Conservation (phyloP, 2,329 filamentous ascomycete species). For the Ceratocystis albifundus region DNA sequence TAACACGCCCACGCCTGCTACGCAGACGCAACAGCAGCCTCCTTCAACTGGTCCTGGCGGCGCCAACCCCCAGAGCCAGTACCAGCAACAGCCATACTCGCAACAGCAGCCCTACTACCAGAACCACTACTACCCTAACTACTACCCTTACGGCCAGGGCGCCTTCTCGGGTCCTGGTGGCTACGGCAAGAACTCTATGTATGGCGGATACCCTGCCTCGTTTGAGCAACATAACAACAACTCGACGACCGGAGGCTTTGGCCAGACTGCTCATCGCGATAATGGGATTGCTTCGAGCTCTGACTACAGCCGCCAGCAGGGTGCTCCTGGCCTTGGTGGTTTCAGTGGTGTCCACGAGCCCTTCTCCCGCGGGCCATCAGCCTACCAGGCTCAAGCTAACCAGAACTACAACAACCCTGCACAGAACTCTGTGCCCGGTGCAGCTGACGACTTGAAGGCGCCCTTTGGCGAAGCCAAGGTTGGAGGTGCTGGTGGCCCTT, state of each 20-base stretch:
- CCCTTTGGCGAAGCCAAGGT: conserved; percentile 47
- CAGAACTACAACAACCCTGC: conserved; percentile 43
- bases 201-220: conserved; percentile 46
- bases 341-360: conserved; percentile 37
- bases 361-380: conserved; percentile 42
- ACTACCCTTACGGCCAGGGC: conserved; percentile 44
- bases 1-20: conserved; percentile 74
- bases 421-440: conserved; percentile 35
- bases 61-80: conserved; percentile 40
- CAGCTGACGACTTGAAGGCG: conserved; percentile 44
- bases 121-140: conserved; percentile 52
- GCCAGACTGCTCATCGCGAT: conserved; percentile 44
- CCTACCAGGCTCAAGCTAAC: conserved; percentile 44
- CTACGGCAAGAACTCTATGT: conserved; percentile 45
- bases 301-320: conserved; percentile 43
- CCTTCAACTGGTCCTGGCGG: conserved; percentile 29
- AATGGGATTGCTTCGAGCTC: conserved; percentile 39
- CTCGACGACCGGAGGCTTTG: conserved; percentile 43
- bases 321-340: conserved; percentile 41
- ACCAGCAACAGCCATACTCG: conserved; percentile 36
- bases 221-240: conserved; percentile 41
- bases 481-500: conserved; percentile 38
- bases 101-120: conserved; percentile 46
- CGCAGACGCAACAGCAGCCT: conserved; percentile 39
- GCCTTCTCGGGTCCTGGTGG: conserved; percentile 34